Base-by-base conservation (phyloP, 495 filamentous ascomycete genomes). In the Penicillium pancosmium region DNA sequence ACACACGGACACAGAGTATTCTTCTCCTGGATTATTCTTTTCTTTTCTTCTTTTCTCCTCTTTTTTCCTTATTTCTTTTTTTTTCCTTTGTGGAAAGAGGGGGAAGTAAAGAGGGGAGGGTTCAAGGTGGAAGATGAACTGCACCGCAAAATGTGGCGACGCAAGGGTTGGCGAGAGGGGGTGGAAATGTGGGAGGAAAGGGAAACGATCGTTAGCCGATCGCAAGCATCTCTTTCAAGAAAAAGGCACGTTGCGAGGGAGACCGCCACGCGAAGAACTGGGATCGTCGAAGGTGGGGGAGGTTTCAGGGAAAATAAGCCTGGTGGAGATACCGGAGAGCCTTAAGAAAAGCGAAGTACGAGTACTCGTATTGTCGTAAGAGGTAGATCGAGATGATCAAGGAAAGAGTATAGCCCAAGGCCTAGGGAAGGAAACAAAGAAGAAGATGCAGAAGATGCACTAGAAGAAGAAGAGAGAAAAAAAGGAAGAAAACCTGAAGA, bases 161-260 rank as follows among this genome's bases (percentile, higher is more conserved):
- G 66, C 64, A 67, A 69, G 64, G 67, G 66, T 54, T 52, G 57
- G 46, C 46, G 46, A 48, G 21, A 18, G 15, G 21, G 11, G 23
- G 21, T 21, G 21, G 46, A 27, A 54, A 58, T 56, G 53, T 61
- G 50, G 56, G 56, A 52, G 47, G 49, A 55, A 66, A 60, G 64
- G 58, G 51, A 57, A 59, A 67, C 55, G 50, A 49, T 18, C 16
- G 43, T 63, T 69, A 69, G 64, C 52, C 65, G 61, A 65, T 67
- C 56, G 58, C 56, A 36, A 62, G 58, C 61, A 67, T 65, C 59
- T 64, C 63, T 63, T 34, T 41, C 15, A 25, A 12, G n/a, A 11
- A 48, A 48, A 27, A 27, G 41, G 44, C 52, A 59, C 56, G 55
- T 62, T 62, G 46, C 46, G 52, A 38, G 21, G 21, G 33, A 52